Conservation (phyloP, 805 yeast species). For the Yamadazyma paraphyllophila region DNA sequence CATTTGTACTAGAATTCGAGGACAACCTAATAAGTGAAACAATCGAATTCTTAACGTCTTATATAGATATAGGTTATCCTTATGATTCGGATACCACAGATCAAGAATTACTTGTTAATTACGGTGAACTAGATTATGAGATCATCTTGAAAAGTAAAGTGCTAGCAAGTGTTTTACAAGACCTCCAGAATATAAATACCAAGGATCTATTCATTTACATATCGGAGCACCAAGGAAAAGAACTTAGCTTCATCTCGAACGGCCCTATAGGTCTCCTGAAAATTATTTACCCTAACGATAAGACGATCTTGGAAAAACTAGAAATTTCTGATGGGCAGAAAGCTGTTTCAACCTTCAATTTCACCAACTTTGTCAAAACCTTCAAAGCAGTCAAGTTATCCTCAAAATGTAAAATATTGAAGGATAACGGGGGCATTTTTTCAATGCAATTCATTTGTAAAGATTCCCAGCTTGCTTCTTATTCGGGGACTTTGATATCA, state of each 20-base stretch:
- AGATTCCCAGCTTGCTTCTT: constrained; percentile 23
- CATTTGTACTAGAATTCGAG: constrained; percentile 41
- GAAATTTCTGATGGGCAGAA: constrained; percentile 27
- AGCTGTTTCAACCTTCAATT: constrained; percentile 29
- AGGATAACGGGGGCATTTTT: constrained; percentile 34
- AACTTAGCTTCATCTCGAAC: constrained; percentile 57
- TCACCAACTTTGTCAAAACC: constrained; percentile 31
- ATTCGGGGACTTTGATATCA: constrained; percentile 38
- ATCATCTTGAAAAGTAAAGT: constrained; percentile 39
- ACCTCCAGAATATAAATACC: constrained; percentile 36
- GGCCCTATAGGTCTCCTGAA: constrained; percentile 76
- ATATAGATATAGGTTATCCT: constrained; percentile 26
- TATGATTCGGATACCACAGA: constrained; percentile 22
- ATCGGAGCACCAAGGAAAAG: constrained; percentile 30
- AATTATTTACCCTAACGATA: constrained; percentile 61
- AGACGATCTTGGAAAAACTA: constrained; percentile 60
- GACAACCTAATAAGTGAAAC: constrained; percentile 39
- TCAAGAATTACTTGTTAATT: constrained; percentile 23
- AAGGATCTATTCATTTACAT: constrained; percentile 31
- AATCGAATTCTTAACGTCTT: constrained; percentile 41
- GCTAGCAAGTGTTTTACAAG: constrained; percentile 33
- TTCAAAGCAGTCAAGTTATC: constrained; percentile 37
- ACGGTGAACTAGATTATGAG: constrained; percentile 31
- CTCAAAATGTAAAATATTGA: constrained; percentile 37
- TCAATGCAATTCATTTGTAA: constrained; percentile 40